These are phyloP conservation scores for Colletotrichum ledebouriae DNA, from an alignment of 2,329 filamentous ascomycete genomes.

Conservation along the genomic window DNA sequence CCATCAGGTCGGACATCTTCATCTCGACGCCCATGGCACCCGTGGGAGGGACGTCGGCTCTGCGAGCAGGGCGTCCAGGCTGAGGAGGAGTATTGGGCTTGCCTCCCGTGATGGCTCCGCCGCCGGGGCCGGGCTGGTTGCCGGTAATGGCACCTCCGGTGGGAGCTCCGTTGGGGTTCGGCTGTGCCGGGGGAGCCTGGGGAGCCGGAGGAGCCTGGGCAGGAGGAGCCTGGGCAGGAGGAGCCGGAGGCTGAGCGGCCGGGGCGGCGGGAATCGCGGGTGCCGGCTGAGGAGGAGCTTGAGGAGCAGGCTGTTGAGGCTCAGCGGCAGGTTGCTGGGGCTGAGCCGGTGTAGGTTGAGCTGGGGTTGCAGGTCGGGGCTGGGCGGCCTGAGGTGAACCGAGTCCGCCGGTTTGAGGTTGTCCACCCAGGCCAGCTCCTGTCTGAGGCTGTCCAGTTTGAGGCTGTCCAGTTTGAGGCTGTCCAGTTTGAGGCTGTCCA, in stretches of 20 bases:
- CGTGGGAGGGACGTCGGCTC: constrained; percentile 5
- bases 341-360: not conserved
- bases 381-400: too few relatives aligned
- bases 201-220: not conserved
- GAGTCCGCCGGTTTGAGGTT: not conserved
- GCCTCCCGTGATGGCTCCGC: constrained; percentile 20
- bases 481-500: constrained; percentile 8
- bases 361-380: constrained; percentile 12
- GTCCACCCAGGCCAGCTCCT: not conserved
- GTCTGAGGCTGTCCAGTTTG: constrained; percentile 9
- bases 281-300: constrained; percentile 4
- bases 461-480: constrained; percentile 27
- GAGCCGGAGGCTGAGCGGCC: constrained; percentile 9
- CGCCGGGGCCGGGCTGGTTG: constrained; percentile 26
- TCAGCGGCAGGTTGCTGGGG: constrained; percentile 1
- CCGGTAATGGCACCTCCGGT: constrained; percentile 34
- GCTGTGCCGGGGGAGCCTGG: constrained; percentile 10
- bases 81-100: constrained; percentile 10
- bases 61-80: not conserved
- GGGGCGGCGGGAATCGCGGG: not conserved
- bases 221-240: not conserved
- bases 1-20: constrained; percentile 39
- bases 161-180: constrained; percentile 15
- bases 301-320: constrained; percentile 19
- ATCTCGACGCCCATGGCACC: constrained; percentile 28